These are phyloP conservation scores for Aspergillus sclerotioniger DNA, from an alignment of 495 filamentous ascomycete genomes.

Conservation along the genomic window DNA sequence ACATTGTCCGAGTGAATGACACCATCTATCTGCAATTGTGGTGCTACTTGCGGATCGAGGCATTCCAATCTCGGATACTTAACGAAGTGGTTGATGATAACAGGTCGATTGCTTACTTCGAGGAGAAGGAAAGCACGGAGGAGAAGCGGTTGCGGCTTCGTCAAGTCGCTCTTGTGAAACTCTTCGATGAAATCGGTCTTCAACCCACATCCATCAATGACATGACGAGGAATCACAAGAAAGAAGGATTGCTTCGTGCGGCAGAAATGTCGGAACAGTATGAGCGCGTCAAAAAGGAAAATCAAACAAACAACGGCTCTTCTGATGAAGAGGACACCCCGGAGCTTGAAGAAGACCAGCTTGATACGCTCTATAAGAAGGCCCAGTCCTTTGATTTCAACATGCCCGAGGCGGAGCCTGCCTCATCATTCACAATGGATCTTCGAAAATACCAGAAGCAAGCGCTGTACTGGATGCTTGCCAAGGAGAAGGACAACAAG, in stretches of 20 bases:
- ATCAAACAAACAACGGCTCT: slow-evolving; percentile 45
- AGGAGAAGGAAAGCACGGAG: slow-evolving; percentile 80
- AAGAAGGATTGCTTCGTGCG: slow-evolving; percentile 77
- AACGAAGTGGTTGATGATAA: slow-evolving; percentile 63
- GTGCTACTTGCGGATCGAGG: slow-evolving; percentile 69
- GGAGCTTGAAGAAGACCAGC: slow-evolving; percentile 92
- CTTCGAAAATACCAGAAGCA: slow-evolving; percentile 94
- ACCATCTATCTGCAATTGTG: slow-evolving; percentile 85
- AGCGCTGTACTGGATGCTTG: slow-evolving; percentile 91
- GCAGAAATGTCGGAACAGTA: slow-evolving; percentile 82
- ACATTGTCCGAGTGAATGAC: slow-evolving; percentile 82
- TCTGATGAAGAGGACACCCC: slow-evolving; percentile 77
- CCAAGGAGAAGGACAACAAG: slow-evolving; percentile 81
- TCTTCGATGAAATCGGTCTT: slow-evolving; percentile 87
- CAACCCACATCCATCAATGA: slow-evolving; percentile 69
- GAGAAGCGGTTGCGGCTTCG: slow-evolving; percentile 81
- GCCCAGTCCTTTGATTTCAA: slow-evolving; percentile 96
- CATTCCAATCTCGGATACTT: slow-evolving; percentile 65
- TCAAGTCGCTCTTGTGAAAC: slow-evolving; percentile 81
- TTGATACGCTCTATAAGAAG: slow-evolving; percentile 92
- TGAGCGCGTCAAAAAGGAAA: slow-evolving; percentile 63
- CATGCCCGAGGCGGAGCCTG: slow-evolving; percentile 80
- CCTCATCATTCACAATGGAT: slow-evolving; percentile 74
- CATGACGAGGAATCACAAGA: slow-evolving; percentile 74
- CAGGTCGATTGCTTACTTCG: slow-evolving; percentile 66